phyloP scores from a whole-genome alignment of 345 rosid species.

The Schrenkiella parvula region DNA sequence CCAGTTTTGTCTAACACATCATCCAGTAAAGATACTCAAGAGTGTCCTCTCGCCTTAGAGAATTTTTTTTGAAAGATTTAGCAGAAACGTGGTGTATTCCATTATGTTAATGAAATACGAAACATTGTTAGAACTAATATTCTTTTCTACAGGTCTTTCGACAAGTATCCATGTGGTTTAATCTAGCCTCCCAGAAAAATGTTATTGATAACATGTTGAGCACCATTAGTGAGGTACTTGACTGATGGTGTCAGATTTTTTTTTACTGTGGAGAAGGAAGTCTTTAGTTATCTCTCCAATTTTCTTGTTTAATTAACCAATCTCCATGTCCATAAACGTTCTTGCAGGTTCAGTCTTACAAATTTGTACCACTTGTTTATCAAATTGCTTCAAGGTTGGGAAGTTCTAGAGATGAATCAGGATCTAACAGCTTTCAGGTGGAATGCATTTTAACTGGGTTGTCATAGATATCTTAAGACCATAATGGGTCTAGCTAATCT shows the following conservation, averaged over 20 bases:
- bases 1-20: background rate
- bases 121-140: slow-evolving; percentile 9
- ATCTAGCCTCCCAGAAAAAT: slow-evolving; percentile 64
- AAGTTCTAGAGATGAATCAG: slow-evolving; percentile 61
- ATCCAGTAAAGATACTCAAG: background rate
- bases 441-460: slow-evolving; percentile 1
- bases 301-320: slow-evolving; percentile 5
- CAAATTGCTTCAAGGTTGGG: slow-evolving; percentile 99
- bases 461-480: slow-evolving; percentile 1
- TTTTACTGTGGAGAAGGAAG: background rate
- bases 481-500: slow-evolving; percentile 28
- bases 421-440: slow-evolving; percentile 83
- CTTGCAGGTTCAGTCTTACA: slow-evolving; percentile 83
- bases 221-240: slow-evolving; percentile 68
- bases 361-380: slow-evolving; percentile 83
- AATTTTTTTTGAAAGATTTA: background rate
- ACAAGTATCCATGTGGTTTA: slow-evolving; percentile 83
- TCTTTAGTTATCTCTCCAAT: background rate
- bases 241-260: slow-evolving; percentile 2
- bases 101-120: background rate
- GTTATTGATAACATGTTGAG: slow-evolving; percentile 65
- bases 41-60: background rate
- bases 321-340: background rate
- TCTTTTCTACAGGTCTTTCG: slow-evolving; percentile 70
- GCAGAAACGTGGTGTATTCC: background rate